Percentiles rank a stretch among this genome's conserved stretches.
Evolutionary conservation across 2,329 filamentous ascomycete genomes (phyloP).

Genomic region (Aspergillus nomiae): DNA sequence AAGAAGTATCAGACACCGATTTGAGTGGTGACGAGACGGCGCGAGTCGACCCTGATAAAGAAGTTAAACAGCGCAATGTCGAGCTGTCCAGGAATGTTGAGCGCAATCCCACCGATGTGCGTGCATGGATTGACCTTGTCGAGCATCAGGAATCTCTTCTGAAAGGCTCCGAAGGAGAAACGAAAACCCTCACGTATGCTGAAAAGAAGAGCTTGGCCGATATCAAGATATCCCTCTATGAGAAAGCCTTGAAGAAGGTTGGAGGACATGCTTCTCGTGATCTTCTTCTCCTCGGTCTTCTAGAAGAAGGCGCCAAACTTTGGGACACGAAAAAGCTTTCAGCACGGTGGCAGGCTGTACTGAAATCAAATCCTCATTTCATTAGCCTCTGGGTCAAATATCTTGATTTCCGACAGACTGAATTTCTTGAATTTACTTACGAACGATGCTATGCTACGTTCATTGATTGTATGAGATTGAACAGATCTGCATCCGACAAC

Average conservation of each 20-base stretch:
- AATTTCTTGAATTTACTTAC: slow-evolving; percentile 67
- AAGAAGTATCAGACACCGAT: slow-evolving; percentile 54
- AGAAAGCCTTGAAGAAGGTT: slow-evolving; percentile 70
- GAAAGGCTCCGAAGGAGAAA: slow-evolving; percentile 39
- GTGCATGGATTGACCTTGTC: slow-evolving; percentile 77
- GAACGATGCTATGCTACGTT: slow-evolving; percentile 65
- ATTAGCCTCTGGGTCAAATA: slow-evolving; percentile 73
- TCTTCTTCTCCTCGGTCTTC: slow-evolving; percentile 65
- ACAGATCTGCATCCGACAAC: slow-evolving; percentile 22
- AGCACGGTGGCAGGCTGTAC: slow-evolving; percentile 66
- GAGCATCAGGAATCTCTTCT: slow-evolving; percentile 73
- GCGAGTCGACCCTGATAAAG: slow-evolving; percentile 44
- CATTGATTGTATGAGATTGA: slow-evolving; percentile 56
- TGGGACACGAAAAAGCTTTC: slow-evolving; percentile 68
- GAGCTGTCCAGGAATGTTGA: slow-evolving; percentile 66
- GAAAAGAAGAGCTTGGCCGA: slow-evolving; percentile 72
- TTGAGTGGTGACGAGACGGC: slow-evolving; percentile 40
- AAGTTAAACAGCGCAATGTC: slow-evolving; percentile 47
- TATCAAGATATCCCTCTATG: slow-evolving; percentile 77
- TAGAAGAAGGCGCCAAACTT: slow-evolving; percentile 72
- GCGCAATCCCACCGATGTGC: slow-evolving; percentile 65
- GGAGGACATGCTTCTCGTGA: slow-evolving; percentile 53
- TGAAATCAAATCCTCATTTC: slow-evolving; percentile 58
- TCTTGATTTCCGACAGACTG: slow-evolving; percentile 70
- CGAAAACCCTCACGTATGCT: slow-evolving; percentile 53